Conservation (phyloP, 345 rosid species). For the Luvunga scandens region DNA sequence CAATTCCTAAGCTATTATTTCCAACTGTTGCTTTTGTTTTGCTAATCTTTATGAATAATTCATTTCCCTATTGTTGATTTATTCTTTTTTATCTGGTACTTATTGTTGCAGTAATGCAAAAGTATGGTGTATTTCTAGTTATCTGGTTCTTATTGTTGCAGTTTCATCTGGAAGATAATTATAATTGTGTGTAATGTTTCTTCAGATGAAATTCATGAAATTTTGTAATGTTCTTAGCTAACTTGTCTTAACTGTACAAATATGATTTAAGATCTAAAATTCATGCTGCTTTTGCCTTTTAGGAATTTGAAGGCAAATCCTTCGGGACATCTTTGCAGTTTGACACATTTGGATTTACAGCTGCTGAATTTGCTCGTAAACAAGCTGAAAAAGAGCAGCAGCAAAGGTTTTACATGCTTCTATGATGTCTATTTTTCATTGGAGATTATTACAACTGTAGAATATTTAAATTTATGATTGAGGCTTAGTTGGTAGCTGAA, state of each 20-base stretch:
- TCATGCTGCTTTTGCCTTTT: slow-evolving; percentile 20
- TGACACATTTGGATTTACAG: slow-evolving; percentile 98
- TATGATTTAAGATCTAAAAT: slow-evolving; percentile 2
- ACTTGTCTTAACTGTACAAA: neutral
- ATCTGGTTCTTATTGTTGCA: neutral
- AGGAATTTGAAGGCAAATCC: slow-evolving; percentile 80
- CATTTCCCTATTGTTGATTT: neutral
- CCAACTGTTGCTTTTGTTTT: neutral
- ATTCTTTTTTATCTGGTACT: neutral
- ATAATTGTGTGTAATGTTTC: neutral
- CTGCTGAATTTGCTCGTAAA: slow-evolving; percentile 82
- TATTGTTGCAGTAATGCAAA: neutral
- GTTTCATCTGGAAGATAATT: neutral
- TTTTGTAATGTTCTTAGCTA: neutral
- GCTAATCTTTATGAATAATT: neutral
- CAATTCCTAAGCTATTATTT: neutral
- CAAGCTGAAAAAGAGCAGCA: slow-evolving; percentile 88
- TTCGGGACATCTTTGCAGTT: slow-evolving; percentile 76
- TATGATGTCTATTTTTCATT: slow-evolving; percentile 14
- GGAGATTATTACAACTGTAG: slow-evolving; percentile 8
- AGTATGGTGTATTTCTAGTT: neutral
- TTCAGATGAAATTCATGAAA: neutral
- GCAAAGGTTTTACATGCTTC: slow-evolving; percentile 49
- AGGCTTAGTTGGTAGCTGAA: slow-evolving; percentile 6
- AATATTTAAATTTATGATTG: slow-evolving; percentile 11